Evolutionary conservation across 495 filamentous ascomycete species (phyloP).

Genomic region (Massariosphaeria phaeospora): DNA sequence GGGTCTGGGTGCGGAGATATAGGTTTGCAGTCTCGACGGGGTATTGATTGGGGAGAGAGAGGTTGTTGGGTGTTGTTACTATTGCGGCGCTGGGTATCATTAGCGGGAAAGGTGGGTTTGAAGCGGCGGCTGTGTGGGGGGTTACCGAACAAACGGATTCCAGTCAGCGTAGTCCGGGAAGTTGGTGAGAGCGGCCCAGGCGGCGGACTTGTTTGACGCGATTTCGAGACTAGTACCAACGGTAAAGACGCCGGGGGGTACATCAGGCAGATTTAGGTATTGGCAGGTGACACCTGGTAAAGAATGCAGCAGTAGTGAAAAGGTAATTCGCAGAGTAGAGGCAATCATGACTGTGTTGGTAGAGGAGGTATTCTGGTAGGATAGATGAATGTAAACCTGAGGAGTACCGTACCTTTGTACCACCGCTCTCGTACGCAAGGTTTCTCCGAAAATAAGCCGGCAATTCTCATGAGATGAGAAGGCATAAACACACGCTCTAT

Average conservation of each 20-base stretch:
- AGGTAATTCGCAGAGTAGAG: not conserved
- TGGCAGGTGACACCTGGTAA: not conserved
- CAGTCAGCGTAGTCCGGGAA: conserved; percentile 21
- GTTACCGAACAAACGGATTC: conserved; percentile 30
- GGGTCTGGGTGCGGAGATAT: conserved; percentile 19
- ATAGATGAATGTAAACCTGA: too few species aligned
- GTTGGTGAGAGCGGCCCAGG: conserved; percentile 20
- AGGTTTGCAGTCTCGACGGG: conserved; percentile 8
- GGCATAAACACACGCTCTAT: too few species aligned
- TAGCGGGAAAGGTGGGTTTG: not conserved
- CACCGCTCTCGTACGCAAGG: too few species aligned
- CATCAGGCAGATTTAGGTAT: conserved; percentile 16
- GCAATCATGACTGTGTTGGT: too few species aligned
- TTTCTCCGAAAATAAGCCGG: too few species aligned
- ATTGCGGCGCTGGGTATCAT: conserved; percentile 1
- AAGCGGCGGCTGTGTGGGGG: not conserved
- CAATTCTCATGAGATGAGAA: too few species aligned
- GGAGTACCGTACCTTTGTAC: too few species aligned
- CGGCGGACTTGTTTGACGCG: not conserved
- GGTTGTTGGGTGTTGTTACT: not conserved
- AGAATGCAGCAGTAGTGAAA: not conserved
- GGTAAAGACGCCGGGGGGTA: conserved; percentile 21
- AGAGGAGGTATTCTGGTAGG: too few species aligned
- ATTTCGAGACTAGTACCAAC: conserved; percentile 19
- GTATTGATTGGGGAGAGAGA: conserved; percentile 8